Percentiles rank a stretch among this genome's conserved stretches.
Conservation (phyloP, 257 asterid species). For the Jacaranda mimosifolia region DNA sequence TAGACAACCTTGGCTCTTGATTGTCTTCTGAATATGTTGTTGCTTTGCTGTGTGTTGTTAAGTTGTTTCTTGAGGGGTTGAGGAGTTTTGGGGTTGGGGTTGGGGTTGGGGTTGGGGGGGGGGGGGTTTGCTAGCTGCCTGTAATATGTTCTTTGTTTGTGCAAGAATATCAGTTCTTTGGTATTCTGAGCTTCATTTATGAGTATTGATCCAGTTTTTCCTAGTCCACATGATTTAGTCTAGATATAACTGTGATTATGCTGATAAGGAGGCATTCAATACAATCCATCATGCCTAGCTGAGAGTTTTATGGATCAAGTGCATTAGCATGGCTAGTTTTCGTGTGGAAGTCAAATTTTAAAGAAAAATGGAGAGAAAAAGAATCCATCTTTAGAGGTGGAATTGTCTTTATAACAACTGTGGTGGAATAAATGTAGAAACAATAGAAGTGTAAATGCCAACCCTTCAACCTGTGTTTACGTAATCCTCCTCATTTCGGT, state of each 20-base stretch:
- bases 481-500: conserved; percentile 1
- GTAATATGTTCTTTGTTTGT: not conserved
- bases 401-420: no score
- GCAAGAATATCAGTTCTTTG: not conserved
- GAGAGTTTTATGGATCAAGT: no score
- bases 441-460: no score
- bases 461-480: no score
- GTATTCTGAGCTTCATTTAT: not conserved
- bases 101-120: no score
- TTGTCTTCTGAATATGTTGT: conserved; percentile 1
- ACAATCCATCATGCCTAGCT: no score
- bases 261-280: not conserved
- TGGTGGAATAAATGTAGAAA: no score
- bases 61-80: not conserved
- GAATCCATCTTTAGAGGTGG: no score
- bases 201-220: not conserved
- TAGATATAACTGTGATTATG: not conserved
- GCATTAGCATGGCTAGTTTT: no score
- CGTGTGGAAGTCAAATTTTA: no score
- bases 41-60: not conserved
- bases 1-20: not conserved
- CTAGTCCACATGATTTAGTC: not conserved
- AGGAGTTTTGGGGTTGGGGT: no score
- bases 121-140: not conserved
- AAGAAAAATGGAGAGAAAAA: no score